Evolutionary conservation across 2,329 filamentous ascomycete genomes (phyloP).

Genomic region (Sarocladiaceae sp.): DNA sequence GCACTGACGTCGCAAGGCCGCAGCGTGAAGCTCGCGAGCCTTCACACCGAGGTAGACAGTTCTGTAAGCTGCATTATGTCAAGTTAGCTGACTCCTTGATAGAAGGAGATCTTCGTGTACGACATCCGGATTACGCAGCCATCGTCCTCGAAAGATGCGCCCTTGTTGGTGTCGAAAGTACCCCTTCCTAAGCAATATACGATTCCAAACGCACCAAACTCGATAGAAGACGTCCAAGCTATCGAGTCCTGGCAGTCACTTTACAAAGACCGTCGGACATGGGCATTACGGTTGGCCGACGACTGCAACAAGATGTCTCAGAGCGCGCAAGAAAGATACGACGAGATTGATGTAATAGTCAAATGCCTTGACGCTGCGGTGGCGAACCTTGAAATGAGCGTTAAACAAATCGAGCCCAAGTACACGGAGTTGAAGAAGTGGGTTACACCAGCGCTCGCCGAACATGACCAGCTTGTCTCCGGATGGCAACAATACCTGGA

Average conservation of each 20-base stretch:
- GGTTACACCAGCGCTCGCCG: conserved; percentile 59
- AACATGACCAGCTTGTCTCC: conserved; percentile 57
- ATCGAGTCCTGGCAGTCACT: conserved; percentile 83
- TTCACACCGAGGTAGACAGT: conserved; percentile 66
- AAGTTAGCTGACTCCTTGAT: conserved; percentile 7
- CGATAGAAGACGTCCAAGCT: conserved; percentile 70
- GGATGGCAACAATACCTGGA: conserved; percentile 65
- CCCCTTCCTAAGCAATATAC: conserved; percentile 49
- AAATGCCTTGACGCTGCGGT: conserved; percentile 79
- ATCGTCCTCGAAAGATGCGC: conserved; percentile 37
- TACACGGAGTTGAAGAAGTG: conserved; percentile 65
- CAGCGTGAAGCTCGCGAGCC: conserved; percentile 72
- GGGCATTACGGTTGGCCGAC: conserved; percentile 66
- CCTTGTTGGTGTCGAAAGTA: conserved; percentile 40
- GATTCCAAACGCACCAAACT: conserved; percentile 68
- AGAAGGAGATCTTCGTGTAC: conserved; percentile 90
- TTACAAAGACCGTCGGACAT: conserved; percentile 72
- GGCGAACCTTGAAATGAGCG: conserved; percentile 72
- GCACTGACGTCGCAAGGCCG: conserved; percentile 79
- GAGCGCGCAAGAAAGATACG: conserved; percentile 57
- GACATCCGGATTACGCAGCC: conserved; percentile 69
- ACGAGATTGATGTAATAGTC: conserved; percentile 69
- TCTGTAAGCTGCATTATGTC: background rate
- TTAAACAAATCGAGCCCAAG: conserved; percentile 65
- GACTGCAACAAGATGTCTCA: conserved; percentile 62